phyloP scores from a whole-genome alignment of 805 yeast species.

The Yamadazyma sp. region DNA sequence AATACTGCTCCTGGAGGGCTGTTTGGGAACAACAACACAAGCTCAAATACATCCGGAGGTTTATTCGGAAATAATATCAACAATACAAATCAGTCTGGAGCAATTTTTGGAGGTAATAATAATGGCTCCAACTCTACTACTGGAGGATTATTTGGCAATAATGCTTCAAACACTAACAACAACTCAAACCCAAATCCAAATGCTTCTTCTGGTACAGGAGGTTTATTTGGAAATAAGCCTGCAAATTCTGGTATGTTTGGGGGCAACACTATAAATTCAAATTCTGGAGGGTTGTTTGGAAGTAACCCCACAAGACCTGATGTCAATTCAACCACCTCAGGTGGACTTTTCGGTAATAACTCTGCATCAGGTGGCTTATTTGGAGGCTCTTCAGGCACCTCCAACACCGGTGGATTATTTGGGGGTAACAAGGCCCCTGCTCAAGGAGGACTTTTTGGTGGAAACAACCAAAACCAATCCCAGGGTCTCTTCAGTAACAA shows the following conservation, averaged over 20 bases:
- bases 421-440: conserved; percentile 11
- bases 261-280: conserved; percentile 10
- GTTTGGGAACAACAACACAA: conserved; percentile 11
- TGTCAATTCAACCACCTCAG: conserved; percentile 1
- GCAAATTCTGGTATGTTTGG: conserved; percentile 24
- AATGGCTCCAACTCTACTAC: conserved; percentile 12
- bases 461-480: conserved; percentile 16
- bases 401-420: conserved; percentile 23
- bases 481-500: conserved; percentile 7
- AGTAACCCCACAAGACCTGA: conserved; percentile 11
- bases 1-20: conserved; percentile 12
- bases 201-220: conserved; percentile 11
- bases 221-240: conserved; percentile 15
- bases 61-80: conserved; percentile 10
- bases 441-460: conserved; percentile 28
- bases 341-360: conserved; percentile 28
- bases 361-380: conserved; percentile 11
- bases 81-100: conserved; percentile 6
- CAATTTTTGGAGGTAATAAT: conserved; percentile 10
- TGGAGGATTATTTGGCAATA: conserved; percentile 30
- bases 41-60: conserved; percentile 20
- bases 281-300: conserved; percentile 24
- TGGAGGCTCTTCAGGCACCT: conserved; percentile 10
- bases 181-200: too few relatives aligned
- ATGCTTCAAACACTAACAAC: conserved; percentile 5